Base-by-base conservation (phyloP, 306 rosid species). In the Albizia julibrissin region DNA sequence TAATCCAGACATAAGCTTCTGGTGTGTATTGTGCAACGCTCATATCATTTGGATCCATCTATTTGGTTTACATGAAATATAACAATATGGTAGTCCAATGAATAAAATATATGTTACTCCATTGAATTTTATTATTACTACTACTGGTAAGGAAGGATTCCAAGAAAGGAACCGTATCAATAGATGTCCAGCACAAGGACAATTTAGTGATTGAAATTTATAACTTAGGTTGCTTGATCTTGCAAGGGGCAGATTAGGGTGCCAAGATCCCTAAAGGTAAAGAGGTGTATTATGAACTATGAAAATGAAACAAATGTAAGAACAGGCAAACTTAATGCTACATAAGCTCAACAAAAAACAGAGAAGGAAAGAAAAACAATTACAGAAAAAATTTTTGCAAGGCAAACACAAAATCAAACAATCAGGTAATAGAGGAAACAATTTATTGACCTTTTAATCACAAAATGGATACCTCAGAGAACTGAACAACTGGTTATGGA, bases 401-500 rank as follows among this genome's bases (percentile, higher is more conserved):
- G 76, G 69, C 31, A 47, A 66, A 59, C 16, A 46, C 34, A 39
- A 72, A 72, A 47, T 24, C 6, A 31, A 74, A n/a, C n/a, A 61
- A 26, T 29, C 44, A 47, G 40, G 15, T 49, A 72, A 66, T 61
- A 15, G 69, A 76, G 80, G 22, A 76, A 10, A 73, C 14, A 73
- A 33, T 69, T 79, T n/a, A 31, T 65, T 79, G 37, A 24, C 34
- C 54, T 83, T 70, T 43, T 33, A 52, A 24, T 3, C 64, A 42
- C 47, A 77, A 26, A 43, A 44, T 46, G 6, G 34, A 75, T 88
- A 93, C 98, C 94, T 90, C 87, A 87, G 84, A 81, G 80, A 75
- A 75, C 52, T 47, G 83, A 91, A 85, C 56, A 92, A 49, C 21
- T 83, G 89, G 84, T 70, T 75, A 19, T 83, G 81, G 83, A 91